Evolutionary conservation across 768 basidiomycete species (phyloP).

Genomic region (Megacollybia marginata): DNA sequence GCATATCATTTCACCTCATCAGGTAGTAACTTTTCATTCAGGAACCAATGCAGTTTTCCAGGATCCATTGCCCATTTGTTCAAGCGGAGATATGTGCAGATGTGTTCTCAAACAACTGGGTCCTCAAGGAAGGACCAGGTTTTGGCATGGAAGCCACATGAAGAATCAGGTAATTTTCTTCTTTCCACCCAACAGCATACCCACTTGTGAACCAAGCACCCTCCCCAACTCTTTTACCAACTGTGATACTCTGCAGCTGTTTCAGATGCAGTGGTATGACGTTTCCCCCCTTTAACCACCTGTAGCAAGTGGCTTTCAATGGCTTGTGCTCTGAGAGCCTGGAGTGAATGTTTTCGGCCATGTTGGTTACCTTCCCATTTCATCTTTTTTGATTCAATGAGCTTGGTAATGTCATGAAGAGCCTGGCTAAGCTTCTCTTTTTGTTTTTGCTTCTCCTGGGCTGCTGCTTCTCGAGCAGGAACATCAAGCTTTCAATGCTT

Average conservation of each 20-base stretch:
- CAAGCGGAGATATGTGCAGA: conserved; percentile 10
- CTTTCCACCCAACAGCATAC: conserved; percentile 8
- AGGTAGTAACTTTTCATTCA: conserved; percentile 9
- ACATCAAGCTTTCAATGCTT: no score
- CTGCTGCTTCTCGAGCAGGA: no score
- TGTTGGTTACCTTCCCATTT: neutral
- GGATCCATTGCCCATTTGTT: conserved; percentile 22
- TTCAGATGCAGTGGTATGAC: conserved; percentile 13
- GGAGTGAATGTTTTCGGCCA: conserved; percentile 8
- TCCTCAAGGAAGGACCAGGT: conserved; percentile 11
- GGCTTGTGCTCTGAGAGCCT: conserved; percentile 13
- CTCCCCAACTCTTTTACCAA: conserved; percentile 9
- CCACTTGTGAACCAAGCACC: conserved; percentile 8
- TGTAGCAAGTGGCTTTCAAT: conserved; percentile 7
- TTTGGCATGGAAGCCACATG: conserved; percentile 9
- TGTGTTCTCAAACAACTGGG: conserved; percentile 6
- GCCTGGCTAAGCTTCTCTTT: no score
- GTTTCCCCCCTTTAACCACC: no score
- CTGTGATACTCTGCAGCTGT: conserved; percentile 15
- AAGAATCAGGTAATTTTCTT: conserved; percentile 8
- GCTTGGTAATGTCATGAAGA: no score
- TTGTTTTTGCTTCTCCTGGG: no score
- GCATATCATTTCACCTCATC: conserved; percentile 12
- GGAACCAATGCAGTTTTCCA: conserved; percentile 11
- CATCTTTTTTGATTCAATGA: neutral